Conservation (phyloP, 208 protist genomes). For the Perkinsela sp. region DNA sequence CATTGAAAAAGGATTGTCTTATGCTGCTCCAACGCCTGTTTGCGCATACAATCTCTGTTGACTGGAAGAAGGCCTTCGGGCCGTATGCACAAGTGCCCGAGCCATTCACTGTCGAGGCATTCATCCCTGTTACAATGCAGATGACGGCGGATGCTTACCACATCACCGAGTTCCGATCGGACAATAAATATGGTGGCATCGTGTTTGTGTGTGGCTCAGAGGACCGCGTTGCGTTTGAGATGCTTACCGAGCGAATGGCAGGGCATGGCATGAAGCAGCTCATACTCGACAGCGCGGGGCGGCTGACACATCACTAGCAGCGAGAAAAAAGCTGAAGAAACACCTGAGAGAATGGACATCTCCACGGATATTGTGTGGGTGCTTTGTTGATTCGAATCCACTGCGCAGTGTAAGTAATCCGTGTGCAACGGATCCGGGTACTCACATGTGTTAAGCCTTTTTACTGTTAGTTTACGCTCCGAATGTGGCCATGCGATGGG, state of each 20-base stretch:
- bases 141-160: not conserved
- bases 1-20: not conserved
- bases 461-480: no score
- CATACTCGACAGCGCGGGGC: not conserved
- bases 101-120: not conserved
- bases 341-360: no score
- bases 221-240: not conserved
- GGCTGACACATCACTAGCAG: no score
- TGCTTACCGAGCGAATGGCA: not conserved
- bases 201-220: not conserved
- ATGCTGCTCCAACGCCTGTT: not conserved
- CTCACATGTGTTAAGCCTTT: no score
- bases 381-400: no score
- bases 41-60: not conserved
- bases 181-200: not conserved
- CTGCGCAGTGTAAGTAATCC: no score
- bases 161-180: not conserved
- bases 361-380: no score
- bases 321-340: no score
- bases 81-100: not conserved
- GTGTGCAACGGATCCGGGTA: no score
- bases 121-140: constrained; percentile 1
- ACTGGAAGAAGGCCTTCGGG: not conserved
- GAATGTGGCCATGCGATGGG: no score
- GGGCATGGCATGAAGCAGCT: not conserved